Evolutionary conservation across 805 yeast genomes (phyloP).

Genomic region (Saturnispora quitensis): DNA sequence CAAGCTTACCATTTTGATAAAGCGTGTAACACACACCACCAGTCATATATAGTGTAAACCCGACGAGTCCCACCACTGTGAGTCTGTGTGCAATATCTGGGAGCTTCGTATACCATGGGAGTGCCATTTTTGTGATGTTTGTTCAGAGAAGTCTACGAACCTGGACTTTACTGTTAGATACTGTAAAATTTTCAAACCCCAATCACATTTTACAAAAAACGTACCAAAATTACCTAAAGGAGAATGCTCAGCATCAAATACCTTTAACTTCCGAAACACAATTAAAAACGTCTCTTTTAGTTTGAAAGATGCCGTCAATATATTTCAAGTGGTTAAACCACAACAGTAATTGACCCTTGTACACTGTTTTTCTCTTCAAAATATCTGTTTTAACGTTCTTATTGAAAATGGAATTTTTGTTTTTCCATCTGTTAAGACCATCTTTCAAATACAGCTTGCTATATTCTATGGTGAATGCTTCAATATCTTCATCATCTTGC

Average conservation of each 20-base stretch:
- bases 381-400: background rate
- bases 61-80: slow-evolving; percentile 58
- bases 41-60: slow-evolving; percentile 39
- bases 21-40: slow-evolving; percentile 45
- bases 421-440: slow-evolving; percentile 32
- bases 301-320: slow-evolving; percentile 18
- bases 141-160: background rate
- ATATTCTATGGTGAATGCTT: slow-evolving; percentile 41
- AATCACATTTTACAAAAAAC: background rate
- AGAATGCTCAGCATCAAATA: background rate
- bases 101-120: slow-evolving; percentile 67
- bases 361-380: slow-evolving; percentile 6
- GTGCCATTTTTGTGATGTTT: slow-evolving; percentile 7
- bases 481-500: slow-evolving; percentile 42
- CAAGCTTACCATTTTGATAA: slow-evolving; percentile 43
- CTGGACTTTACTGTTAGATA: background rate
- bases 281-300: background rate
- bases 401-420: slow-evolving; percentile 25
- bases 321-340: slow-evolving; percentile 23
- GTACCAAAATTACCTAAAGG: background rate
- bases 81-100: slow-evolving; percentile 67
- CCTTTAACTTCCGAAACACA: background rate
- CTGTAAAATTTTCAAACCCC: background rate
- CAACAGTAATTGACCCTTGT: slow-evolving; percentile 17
- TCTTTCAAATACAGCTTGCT: slow-evolving; percentile 29